Percentiles rank a stretch among this genome's conserved stretches.
Evolutionary conservation across 2,329 filamentous ascomycete genomes (phyloP).

Genomic region (Paecilomyces sp.): DNA sequence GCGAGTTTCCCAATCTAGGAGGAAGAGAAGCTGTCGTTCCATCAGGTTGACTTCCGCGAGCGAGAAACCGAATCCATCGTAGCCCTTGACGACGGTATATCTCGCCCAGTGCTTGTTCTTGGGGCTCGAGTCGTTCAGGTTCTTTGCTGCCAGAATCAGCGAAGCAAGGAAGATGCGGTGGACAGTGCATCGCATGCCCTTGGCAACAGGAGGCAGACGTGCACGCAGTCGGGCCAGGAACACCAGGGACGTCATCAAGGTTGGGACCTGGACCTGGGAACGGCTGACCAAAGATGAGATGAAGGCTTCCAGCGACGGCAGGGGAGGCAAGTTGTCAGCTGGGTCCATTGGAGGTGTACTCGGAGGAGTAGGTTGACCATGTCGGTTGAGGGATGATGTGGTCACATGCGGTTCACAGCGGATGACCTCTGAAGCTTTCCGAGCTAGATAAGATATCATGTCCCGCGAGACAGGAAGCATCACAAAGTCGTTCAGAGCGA

Average conservation of each 20-base stretch:
- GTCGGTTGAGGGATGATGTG: constrained; percentile 30
- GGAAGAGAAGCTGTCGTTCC: constrained; percentile 95
- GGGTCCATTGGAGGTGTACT: constrained; percentile 49
- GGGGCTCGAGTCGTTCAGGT: constrained; percentile 94
- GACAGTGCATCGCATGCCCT: constrained; percentile 91
- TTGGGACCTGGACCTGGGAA: constrained; percentile 95
- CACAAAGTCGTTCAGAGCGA: constrained; percentile 42
- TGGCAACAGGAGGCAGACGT: constrained; percentile 85
- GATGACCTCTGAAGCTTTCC: constrained; percentile 42
- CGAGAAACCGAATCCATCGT: constrained; percentile 79
- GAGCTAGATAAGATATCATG: constrained; percentile 42
- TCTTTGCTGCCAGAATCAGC: constrained; percentile 72
- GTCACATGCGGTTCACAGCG: constrained; percentile 46
- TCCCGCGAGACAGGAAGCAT: constrained; percentile 39
- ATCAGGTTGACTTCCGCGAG: constrained; percentile 96
- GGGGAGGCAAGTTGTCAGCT: constrained; percentile 31
- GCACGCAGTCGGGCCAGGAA: constrained; percentile 81
- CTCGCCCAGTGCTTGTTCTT: constrained; percentile 99
- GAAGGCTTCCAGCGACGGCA: constrained; percentile 83
- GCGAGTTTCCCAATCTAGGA: constrained; percentile 89
- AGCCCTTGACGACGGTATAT: constrained; percentile 72
- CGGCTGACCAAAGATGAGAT: constrained; percentile 84
- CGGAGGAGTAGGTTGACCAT: constrained; percentile 53
- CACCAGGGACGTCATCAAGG: constrained; percentile 92
- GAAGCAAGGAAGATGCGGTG: constrained; percentile 89